Base-by-base conservation (phyloP, 768 basidiomycete species). In the Ramaria rubella region DNA sequence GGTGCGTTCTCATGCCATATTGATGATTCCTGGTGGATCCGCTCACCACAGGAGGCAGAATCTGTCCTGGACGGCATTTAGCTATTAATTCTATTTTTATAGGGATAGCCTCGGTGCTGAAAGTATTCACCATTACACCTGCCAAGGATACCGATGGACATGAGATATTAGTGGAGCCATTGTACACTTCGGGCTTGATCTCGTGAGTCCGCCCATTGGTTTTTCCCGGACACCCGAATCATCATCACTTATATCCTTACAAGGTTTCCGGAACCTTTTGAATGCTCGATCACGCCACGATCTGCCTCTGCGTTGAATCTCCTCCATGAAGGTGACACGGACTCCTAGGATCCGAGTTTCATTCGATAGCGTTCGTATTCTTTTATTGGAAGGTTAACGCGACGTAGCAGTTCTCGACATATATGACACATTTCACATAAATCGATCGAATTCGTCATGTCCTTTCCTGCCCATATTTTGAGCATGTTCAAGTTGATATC, bases 71-170 rank as follows among this genome's bases (percentile, higher is more conserved):
- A 11, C 59, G 60, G 33, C 48, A 53, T 43, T 61, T 61, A n/a
- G 60, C 59, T 4, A 46, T 55, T 4, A 33, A 27, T 27, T 34
- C 29, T 9, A 14, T 61, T 4, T 61, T 52, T 36, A 24, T 60
- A 11, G 30, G 40, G 5, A 49, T 55, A 21, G 60, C 60, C 15
- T 55, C 49, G 21, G 60, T 60, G 42, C 44, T 61, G 52, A 54
- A 52, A 9, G 38, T 26, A 8, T 61, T 61, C 33, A 42, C 48
- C 21, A 55, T 61, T 19, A 40, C 40, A 21, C 59, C 52, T 19
- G 19, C 27, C 6, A 53, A 44, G 11, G 60, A 61, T 38, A 52
- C 48, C 30, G 55, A 71, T 17, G 80, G 77, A 8, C 63, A 69
- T 17, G 71, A 52, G 17, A 52, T 52, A 52, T 33, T 45, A 11